Base-by-base conservation (phyloP, 2,329 filamentous ascomycete genomes). In the Colletotrichum cuscutae region DNA sequence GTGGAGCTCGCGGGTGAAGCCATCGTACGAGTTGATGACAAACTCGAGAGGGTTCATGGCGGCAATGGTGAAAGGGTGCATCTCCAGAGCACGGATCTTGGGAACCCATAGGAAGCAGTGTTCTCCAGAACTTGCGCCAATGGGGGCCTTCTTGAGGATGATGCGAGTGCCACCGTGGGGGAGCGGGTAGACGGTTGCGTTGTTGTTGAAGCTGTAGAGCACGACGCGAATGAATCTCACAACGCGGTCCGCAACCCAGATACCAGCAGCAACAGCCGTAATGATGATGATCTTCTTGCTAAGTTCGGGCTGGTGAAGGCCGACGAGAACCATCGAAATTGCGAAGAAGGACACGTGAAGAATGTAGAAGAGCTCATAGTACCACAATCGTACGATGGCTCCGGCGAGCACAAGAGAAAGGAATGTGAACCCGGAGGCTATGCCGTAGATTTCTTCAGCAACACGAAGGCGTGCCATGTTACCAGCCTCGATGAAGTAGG, bases 81-180 rank as follows among this genome's bases (percentile, higher is more conserved):
- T 90, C 79, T 92, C 88, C 22, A 88, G 81, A 1, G 82, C 75
- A 11, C 90, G 86, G 60, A 92, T 85, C 5, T 81, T 81, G 0
- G 91, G 91, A 7, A 92, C 86, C 89, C 89, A 92, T 35, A 93
- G 79, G 76, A 91, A 92, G 76, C 89, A 89, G 77, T 93, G 91
- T 73, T 89, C 88, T 1, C 90, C 90, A 0, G 90, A 85, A 2
- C 81, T 79, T 1, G 86, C 86, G 2, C 81, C 79, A 0, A 83
- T 72, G 1, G 86, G 86, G 3, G 86, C 84, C 78, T 89, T 88
- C 62, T 84, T 80, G 37, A 91, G 80, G 0, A 85, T 83, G n/a
- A 91, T 84, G 49, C 88, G 86, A 22, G 88, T 90, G 61, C 85
- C 89, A 4, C 88, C 86, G 66, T 87, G 81, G 7, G 88, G 82